Evolutionary conservation across 2,329 filamentous ascomycete species (phyloP).

Genomic region (Aspergillus candidus): DNA sequence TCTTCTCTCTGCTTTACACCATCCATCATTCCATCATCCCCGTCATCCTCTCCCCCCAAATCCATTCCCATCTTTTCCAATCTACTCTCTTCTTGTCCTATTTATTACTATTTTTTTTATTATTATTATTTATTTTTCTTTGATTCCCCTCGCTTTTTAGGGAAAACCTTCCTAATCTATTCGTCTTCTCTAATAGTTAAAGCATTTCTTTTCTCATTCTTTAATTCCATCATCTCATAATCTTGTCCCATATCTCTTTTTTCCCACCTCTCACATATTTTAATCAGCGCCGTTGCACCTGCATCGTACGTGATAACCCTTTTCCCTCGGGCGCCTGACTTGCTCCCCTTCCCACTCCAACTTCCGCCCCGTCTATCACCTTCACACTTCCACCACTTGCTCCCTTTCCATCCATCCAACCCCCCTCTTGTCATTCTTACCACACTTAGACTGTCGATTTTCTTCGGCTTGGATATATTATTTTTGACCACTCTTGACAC

Average conservation of each 20-base stretch:
- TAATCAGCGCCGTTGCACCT: conserved; percentile 25
- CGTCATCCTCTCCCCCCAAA: background rate
- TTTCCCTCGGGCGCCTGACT: conserved; percentile 27
- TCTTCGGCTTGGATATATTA: background rate
- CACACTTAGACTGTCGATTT: background rate
- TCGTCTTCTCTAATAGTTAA: conserved; percentile 3
- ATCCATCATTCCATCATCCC: conserved; percentile 1
- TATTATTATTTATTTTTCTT: no score
- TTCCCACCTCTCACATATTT: conserved; percentile 18
- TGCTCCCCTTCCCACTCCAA: conserved; percentile 25
- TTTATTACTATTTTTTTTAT: no score
- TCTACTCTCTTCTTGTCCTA: no score
- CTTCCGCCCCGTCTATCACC: conserved; percentile 15
- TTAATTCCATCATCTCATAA: conserved; percentile 18
- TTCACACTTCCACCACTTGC: conserved; percentile 10
- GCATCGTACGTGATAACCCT: conserved; percentile 30
- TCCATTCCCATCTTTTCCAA: background rate
- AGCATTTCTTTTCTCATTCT: conserved; percentile 13
- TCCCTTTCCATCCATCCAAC: conserved; percentile 2
- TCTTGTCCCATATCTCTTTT: conserved; percentile 17
- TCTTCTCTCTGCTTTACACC: conserved; percentile 6
- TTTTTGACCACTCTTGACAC: conserved; percentile 8
- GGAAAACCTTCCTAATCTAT: background rate
- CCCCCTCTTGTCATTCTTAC: conserved; percentile 10
- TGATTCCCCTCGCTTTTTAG: background rate